Evolutionary conservation across 176 grass and related monocot genomes (phyloP).

Genomic region (Pharus latifolius): DNA sequence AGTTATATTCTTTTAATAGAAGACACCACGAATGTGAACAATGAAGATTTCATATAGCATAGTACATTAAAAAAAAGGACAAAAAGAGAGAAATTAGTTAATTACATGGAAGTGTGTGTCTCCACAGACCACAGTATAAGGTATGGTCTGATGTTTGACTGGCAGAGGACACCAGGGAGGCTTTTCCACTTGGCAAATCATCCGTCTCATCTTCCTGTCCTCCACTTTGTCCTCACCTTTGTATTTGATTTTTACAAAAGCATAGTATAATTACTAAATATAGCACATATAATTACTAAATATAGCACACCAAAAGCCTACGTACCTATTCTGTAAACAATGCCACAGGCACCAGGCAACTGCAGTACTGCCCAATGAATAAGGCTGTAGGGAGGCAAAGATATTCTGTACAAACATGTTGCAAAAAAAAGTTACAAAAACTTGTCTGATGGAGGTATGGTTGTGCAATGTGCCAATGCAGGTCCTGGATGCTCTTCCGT

Average conservation of each 20-base stretch:
- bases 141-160: constrained; percentile 18
- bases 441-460: neutral
- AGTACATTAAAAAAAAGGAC: neutral
- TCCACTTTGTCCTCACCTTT: neutral
- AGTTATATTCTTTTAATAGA: neutral
- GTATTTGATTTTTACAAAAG: neutral
- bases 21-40: neutral
- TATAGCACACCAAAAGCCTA: constrained; percentile 16
- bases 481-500: constrained; percentile 82
- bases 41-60: neutral
- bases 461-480: constrained; percentile 3
- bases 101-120: constrained; percentile 7
- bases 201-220: constrained; percentile 1
- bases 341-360: neutral
- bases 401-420: neutral
- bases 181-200: constrained; percentile 19
- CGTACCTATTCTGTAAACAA: neutral
- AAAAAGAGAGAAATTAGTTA: neutral
- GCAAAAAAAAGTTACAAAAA: neutral
- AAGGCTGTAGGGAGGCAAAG: neutral
- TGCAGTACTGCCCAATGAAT: neutral
- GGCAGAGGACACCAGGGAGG: neutral
- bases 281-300: too few relatives aligned
- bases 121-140: too few relatives aligned
- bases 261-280: neutral